These are phyloP conservation scores for Blastobotrys illinoisensis DNA, from an alignment of 1,139 yeast genomes.

Conservation along the genomic window DNA sequence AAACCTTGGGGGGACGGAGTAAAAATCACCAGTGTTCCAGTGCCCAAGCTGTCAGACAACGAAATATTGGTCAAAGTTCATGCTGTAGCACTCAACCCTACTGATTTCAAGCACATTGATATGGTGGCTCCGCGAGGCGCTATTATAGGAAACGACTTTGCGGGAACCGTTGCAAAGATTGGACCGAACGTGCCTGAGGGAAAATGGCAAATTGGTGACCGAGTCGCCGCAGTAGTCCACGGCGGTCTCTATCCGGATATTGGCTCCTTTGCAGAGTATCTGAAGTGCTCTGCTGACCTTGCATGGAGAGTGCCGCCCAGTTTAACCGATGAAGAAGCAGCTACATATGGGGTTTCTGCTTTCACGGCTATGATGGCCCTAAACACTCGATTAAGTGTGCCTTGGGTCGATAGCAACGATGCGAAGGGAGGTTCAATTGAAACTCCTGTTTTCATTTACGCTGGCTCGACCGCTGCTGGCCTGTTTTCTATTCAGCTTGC, in stretches of 20 bases:
- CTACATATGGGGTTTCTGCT: background rate
- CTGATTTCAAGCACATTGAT: background rate
- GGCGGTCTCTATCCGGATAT: background rate
- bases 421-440: background rate
- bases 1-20: background rate
- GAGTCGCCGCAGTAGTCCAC: background rate
- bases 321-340: background rate
- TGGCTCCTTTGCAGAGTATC: background rate
- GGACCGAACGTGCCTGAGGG: background rate
- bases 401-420: background rate
- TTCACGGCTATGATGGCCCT: background rate
- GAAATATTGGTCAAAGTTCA: background rate
- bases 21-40: background rate
- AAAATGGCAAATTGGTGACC: background rate
- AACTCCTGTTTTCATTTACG: background rate
- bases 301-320: background rate
- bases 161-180: background rate
- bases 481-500: background rate
- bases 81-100: background rate
- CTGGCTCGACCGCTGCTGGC: background rate
- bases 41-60: background rate
- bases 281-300: background rate
- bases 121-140: background rate
- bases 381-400: background rate
- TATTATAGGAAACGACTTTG: background rate